Base-by-base conservation (phyloP, 257 asterid genomes). In the Haberlea rhodopensis region DNA sequence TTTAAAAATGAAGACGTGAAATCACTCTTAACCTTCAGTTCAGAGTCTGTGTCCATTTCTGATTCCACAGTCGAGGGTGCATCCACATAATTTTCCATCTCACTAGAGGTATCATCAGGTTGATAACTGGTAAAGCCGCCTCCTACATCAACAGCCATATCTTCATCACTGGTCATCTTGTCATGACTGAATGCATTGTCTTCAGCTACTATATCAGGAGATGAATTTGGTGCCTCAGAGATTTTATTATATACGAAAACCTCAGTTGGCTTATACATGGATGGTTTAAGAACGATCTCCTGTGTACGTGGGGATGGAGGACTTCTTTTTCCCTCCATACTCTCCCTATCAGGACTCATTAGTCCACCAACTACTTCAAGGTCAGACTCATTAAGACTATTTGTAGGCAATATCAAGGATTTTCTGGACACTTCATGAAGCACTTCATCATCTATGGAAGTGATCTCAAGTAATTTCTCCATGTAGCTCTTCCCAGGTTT, bases 401-500 rank as follows among this genome's bases (percentile, higher is more conserved):
- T 62, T 21, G 66, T 51, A 68, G 76, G 65, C 70, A 78, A 72
- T 61, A 29, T 59, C 76, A 77, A 64, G 31, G 85, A 80, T 68
- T 75, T 76, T 32, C 55, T 70, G 69, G 77, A 57, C 62, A 78
- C 78, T 76, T 81, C 95, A 65, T 76, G 86, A 73, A 86, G 84
- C 76, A 76, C 65, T 55, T 77, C 79, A 75, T 83, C 82, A 67
- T 89, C 85, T 53, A 92, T 89, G 21, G 95, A 83, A 74, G 95
- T 75, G 75, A 71, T 53, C 68, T 65, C 70, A 57, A 84, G 74
- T 54, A 89, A 66, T 73, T 81, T 85, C 69, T 87, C 85, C 96
- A 92, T 92, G 84, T 92, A 92, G 83, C 96, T 85, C 76, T 78
- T 78, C 65, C 95, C 94, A 65, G 86, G 62, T 78, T 75, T 85